Conservation (phyloP, 2,329 filamentous ascomycete genomes). For the Neocucurbitaria cava region DNA sequence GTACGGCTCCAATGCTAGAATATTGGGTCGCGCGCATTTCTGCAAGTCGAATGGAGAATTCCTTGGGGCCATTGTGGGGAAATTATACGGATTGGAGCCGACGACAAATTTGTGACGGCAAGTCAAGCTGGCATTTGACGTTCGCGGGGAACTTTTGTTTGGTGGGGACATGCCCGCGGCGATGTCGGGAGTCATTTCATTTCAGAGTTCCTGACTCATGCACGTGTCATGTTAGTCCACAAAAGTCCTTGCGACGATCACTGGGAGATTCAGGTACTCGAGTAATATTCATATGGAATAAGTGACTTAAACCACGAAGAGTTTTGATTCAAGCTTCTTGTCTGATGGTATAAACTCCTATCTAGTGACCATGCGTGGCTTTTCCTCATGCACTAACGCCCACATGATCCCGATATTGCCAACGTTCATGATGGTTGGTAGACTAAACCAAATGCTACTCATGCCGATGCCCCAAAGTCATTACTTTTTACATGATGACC, state of each 20-base stretch:
- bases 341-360: slow-evolving; percentile 14
- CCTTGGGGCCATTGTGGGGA: slow-evolving; percentile 31
- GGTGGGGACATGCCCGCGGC: slow-evolving; percentile 24
- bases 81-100: neutral
- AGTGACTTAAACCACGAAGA: too few relatives aligned
- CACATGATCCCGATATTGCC: slow-evolving; percentile 2
- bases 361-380: slow-evolving; percentile 7
- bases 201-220: neutral
- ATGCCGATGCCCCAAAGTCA: neutral
- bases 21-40: slow-evolving; percentile 60
- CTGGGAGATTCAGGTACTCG: too few relatives aligned
- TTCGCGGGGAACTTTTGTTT: slow-evolving; percentile 37
- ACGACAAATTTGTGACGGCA: neutral
- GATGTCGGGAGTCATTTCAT: slow-evolving; percentile 30
- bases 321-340: too few relatives aligned
- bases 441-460: neutral
- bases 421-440: neutral
- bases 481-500: slow-evolving; percentile 80
- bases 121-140: slow-evolving; percentile 1
- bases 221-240: too few relatives aligned
- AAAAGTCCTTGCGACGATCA: too few relatives aligned
- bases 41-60: slow-evolving; percentile 55
- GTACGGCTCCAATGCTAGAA: slow-evolving; percentile 61
- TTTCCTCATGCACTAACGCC: slow-evolving; percentile 13
- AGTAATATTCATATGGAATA: too few relatives aligned